A percentile compares a stretch with the other conserved stretches of the same genome.
Conservation (phyloP, 164 flowering plant genomes). For the Brasenia schreberi region DNA sequence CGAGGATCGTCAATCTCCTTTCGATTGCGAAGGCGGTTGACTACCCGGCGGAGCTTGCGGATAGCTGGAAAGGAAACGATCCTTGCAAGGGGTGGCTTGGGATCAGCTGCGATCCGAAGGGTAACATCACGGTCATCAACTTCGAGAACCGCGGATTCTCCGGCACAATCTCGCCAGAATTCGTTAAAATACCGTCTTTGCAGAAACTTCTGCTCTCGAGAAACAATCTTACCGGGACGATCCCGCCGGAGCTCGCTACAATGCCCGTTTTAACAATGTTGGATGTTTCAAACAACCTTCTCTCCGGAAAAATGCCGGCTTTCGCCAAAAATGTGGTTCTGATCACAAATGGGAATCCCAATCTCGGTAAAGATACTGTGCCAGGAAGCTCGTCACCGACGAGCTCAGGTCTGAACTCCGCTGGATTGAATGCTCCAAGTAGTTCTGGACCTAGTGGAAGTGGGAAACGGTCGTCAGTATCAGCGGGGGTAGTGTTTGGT, state of each 20-base stretch:
- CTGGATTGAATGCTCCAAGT: not conserved
- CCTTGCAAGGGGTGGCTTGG: conserved; percentile 66
- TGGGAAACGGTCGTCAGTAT: conserved; percentile 16
- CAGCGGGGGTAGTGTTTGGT: conserved; percentile 26
- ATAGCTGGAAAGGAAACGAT: conserved; percentile 65
- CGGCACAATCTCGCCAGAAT: conserved; percentile 61
- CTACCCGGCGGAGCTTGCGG: conserved; percentile 53
- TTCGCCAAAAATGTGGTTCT: conserved; percentile 31
- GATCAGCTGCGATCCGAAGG: conserved; percentile 21
- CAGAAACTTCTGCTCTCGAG: conserved; percentile 35
- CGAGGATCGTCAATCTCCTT: conserved; percentile 40
- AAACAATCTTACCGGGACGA: conserved; percentile 53
- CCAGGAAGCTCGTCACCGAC: not conserved
- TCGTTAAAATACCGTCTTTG: conserved; percentile 27
- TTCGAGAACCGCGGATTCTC: conserved; percentile 38
- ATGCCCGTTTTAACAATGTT: conserved; percentile 28
- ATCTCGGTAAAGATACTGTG: conserved; percentile 31
- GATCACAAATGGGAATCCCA: conserved; percentile 29
- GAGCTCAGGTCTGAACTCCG: conserved; percentile 1
- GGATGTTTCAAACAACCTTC: conserved; percentile 57
- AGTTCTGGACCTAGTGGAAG: not conserved
- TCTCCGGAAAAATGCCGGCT: conserved; percentile 48
- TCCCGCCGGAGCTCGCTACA: conserved; percentile 48
- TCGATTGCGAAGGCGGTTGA: conserved; percentile 33
- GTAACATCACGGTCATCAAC: conserved; percentile 34